Percentiles rank a stretch among this genome's conserved stretches.
Evolutionary conservation across 129 eudicot genomes (phyloP).

Genomic region (Flaveria ramosissima): DNA sequence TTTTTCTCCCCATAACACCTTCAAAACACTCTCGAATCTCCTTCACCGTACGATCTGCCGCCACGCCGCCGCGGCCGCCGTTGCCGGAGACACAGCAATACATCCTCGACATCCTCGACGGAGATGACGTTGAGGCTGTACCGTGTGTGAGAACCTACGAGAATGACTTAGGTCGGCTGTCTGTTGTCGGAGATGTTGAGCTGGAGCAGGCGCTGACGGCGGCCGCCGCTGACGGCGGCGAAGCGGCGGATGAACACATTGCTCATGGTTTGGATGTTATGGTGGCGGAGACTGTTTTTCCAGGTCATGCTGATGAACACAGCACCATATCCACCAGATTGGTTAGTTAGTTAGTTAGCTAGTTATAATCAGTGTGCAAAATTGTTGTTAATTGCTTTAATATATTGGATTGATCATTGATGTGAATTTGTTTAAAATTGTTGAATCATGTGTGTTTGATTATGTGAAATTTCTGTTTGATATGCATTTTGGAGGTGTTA

Average conservation of each 20-base stretch:
- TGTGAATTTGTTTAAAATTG: background rate
- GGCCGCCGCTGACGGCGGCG: slow-evolving; percentile 96
- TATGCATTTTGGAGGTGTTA: background rate
- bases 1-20: slow-evolving; percentile 31
- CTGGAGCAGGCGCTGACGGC: slow-evolving; percentile 81
- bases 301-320: slow-evolving; percentile 61
- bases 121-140: slow-evolving; percentile 33
- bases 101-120: slow-evolving; percentile 56
- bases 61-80: slow-evolving; percentile 39
- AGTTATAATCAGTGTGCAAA: too few species aligned
- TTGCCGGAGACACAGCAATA: slow-evolving; percentile 47
- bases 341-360: slow-evolving; percentile 34
- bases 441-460: background rate
- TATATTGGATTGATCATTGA: too few species aligned
- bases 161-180: slow-evolving; percentile 71
- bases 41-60: slow-evolving; percentile 19
- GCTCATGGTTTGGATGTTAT: slow-evolving; percentile 52
- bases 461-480: background rate
- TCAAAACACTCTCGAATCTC: slow-evolving; percentile 22
- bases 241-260: slow-evolving; percentile 73
- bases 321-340: slow-evolving; percentile 80
- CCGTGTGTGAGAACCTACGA: slow-evolving; percentile 82
- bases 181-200: slow-evolving; percentile 74
- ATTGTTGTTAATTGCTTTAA: too few species aligned
- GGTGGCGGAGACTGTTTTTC: slow-evolving; percentile 89